These are phyloP conservation scores for Penstemon barbatus DNA, from an alignment of 257 asterid species.

Conservation along the genomic window DNA sequence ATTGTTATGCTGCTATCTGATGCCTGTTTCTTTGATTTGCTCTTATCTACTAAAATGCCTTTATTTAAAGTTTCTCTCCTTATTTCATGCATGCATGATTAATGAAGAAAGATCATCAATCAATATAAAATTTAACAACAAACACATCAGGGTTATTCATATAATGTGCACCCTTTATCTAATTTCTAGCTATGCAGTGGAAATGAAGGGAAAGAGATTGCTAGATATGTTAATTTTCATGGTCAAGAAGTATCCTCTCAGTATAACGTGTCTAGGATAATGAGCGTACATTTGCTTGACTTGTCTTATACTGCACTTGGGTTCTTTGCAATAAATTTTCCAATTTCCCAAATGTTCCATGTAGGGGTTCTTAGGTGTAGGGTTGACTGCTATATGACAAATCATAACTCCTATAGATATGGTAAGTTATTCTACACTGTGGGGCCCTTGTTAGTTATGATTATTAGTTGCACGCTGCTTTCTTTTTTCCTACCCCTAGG, in stretches of 20 bases:
- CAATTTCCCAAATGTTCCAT: too few species aligned
- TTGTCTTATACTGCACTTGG: too few species aligned
- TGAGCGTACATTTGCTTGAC: too few species aligned
- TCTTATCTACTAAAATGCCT: conserved; percentile 1
- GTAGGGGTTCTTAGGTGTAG: too few species aligned
- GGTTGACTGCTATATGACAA: too few species aligned
- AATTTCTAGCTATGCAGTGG: background rate
- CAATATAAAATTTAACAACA: conserved; percentile 5
- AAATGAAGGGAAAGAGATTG: conserved; percentile 3
- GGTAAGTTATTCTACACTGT: too few species aligned
- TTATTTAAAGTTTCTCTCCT: background rate
- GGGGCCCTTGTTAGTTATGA: too few species aligned
- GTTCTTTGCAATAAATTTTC: too few species aligned
- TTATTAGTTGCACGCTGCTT: too few species aligned
- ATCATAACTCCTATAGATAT: too few species aligned
- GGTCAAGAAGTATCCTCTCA: background rate
- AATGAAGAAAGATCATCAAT: conserved; percentile 6
- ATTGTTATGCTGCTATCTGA: background rate
- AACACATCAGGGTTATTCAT: conserved; percentile 9
- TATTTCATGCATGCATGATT: background rate
- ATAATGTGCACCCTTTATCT: conserved; percentile 1
- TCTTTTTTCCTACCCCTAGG: too few species aligned
- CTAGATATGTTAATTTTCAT: background rate
- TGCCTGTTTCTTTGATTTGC: conserved; percentile 1
- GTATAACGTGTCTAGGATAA: too few species aligned